Evolutionary conservation across 2,329 filamentous ascomycete species (phyloP), one percentile per base, ranked within the genome.

Genomic region (Penicillium sp.): DNA sequence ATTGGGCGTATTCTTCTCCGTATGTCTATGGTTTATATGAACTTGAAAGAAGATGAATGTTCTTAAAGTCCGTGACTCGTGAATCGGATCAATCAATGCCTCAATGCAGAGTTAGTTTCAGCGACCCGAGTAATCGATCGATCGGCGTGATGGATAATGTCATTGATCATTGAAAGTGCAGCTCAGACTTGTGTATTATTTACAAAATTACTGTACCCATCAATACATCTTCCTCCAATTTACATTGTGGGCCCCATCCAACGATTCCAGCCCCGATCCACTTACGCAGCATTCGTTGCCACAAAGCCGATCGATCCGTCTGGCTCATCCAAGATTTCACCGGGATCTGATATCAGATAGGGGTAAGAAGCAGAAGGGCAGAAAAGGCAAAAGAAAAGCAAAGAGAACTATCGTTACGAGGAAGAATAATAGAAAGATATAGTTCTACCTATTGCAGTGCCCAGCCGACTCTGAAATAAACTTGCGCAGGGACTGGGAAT

Each of bases 321-420:
- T 28, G 56, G 19, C 22, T 35, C 45, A 42, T 50, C 35, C 44
- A 24, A 51, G 40, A 54, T 57, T 57, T 61, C 4, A 45, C 47
- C 45, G 24, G 35, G 40, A 42, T 47, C 40, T 61, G 59, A 58
- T 57, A 61, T 58, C 59, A 61, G 49, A 59, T 37, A 54, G 49
- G 35, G 47, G 47, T 49, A 47, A 26, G n/a, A 26, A 12, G 45
- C 26, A 30, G 22, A 30, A 44, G 3, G 24, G 53, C 19, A 37
- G 3, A n/a, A 24, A 28, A 45, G 26, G 26, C 13, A 15, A 37
- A 37, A 15, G 35, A 37, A 30, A 57, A 38, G 30, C 19, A 49
- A 38, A 28, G 42, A 38, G 42, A n/a, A 13, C 24, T 49, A 28
- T 37, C 15, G 8, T 7, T n/a, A 30, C 22, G 26, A 49, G 24